Evolutionary conservation across 129 eudicot genomes (phyloP).

Genomic region (Oenanthe sinensis): DNA sequence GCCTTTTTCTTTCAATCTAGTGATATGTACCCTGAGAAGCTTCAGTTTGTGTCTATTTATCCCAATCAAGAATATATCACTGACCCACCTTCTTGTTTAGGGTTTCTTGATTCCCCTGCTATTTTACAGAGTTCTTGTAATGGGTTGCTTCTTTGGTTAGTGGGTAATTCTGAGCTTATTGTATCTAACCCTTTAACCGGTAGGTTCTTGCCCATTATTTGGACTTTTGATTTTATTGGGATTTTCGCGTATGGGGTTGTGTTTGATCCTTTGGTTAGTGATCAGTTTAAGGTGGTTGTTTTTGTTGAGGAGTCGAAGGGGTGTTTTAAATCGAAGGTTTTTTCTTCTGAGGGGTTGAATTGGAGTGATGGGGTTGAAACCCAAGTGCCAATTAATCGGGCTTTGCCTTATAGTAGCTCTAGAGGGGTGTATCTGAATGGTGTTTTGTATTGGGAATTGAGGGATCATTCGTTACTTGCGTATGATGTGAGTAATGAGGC

Average conservation of each 20-base stretch:
- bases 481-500: slow-evolving; percentile 1
- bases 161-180: background rate
- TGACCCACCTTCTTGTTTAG: slow-evolving; percentile 18
- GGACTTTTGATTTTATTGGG: background rate
- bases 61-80: slow-evolving; percentile 6
- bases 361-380: slow-evolving; percentile 10
- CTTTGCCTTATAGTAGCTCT: background rate
- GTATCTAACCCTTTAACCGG: slow-evolving; percentile 16
- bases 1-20: slow-evolving; percentile 15
- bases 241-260: slow-evolving; percentile 13
- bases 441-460: slow-evolving; percentile 16
- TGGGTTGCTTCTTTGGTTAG: slow-evolving; percentile 15
- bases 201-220: background rate
- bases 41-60: slow-evolving; percentile 6
- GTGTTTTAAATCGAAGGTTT: background rate
- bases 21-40: slow-evolving; percentile 14
- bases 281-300: slow-evolving; percentile 8
- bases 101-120: slow-evolving; percentile 17
- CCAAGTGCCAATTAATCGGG: background rate
- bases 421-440: slow-evolving; percentile 10
- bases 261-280: slow-evolving; percentile 5
- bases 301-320: background rate
- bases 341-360: slow-evolving; percentile 3
- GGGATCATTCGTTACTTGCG: slow-evolving; percentile 2
- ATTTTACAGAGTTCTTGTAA: slow-evolving; percentile 7